Evolutionary conservation across 768 basidiomycete species (phyloP), one percentile per base, ranked within the genome.

Genomic region (Amanita rubescens): DNA sequence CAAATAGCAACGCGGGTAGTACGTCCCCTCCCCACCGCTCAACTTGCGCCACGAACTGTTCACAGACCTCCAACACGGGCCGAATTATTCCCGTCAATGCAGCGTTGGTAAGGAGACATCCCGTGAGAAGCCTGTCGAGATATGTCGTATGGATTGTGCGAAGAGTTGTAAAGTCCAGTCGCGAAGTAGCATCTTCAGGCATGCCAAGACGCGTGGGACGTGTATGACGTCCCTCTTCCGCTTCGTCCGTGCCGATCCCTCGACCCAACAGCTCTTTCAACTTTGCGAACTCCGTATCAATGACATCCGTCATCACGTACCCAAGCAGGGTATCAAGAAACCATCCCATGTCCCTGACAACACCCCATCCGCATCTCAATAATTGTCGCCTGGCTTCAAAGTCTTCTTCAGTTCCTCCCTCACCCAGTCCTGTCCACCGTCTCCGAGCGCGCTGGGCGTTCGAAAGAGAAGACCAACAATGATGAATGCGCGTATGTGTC

Each of bases 1-100:
- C 92, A 57, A 83, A 85, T 37, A 94, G 67, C 43, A 94, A 72
- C 0, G 85, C 89, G 11, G 93, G 93, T 2, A 94, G 71, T 8
- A 94, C 81, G 63, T 94, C 90, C 0, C 92, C 92, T 11, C 90
- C 91, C 93, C 93, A 96, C 49, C 92, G 72, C 67, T 94, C 93
- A 0, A 94, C 80, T 57, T 91, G 83, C 6, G 82, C 90, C n/a
- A 85, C 86, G 63, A 95, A 90, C 8, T 83, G 77, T 63, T 90
- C 91, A 64, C 91, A 94, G 8, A 87, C 75, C 58, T 91, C 89
- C 47, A 95, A 72, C 53, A 94, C 83, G 30, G 81, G 76, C 15
- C 83, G 81, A 35, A 94, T 70, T 38, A 82, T 78, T 1, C 76
- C 66, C 5, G 85, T 80, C 17, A 90, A 68, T 3, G 75, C 67